Conservation (phyloP, 805 yeast genomes). For the Blastobotrys attinorum region DNA sequence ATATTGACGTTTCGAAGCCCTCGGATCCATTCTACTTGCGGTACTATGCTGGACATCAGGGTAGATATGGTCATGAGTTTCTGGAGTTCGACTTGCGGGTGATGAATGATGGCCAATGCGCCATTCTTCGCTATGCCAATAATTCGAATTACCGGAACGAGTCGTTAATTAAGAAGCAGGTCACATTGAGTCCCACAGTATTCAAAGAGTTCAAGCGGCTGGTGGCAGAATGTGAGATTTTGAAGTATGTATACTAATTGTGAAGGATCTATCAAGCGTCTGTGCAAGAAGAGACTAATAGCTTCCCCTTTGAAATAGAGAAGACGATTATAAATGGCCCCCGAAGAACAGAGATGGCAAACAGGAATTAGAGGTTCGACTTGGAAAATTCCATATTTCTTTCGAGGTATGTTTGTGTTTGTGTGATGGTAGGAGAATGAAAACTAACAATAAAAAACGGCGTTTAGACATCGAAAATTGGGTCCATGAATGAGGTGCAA, state of each 20-base stretch:
- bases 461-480: conserved; percentile 31
- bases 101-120: conserved; percentile 26
- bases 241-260: conserved; percentile 20
- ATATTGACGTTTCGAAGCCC: no score
- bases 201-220: conserved; percentile 30
- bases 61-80: conserved; percentile 40
- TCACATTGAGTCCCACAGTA: conserved; percentile 30
- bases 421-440: neutral
- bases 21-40: conserved; percentile 34
- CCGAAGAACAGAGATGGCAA: conserved; percentile 33
- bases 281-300: neutral
- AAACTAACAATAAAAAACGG: neutral
- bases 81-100: conserved; percentile 32
- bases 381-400: conserved; percentile 29
- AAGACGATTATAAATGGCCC: conserved; percentile 38
- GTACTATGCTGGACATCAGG: conserved; percentile 39
- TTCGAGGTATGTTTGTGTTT: conserved; percentile 27
- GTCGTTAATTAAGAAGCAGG: conserved; percentile 33
- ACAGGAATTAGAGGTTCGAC: conserved; percentile 35
- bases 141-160: conserved; percentile 40
- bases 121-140: conserved; percentile 35
- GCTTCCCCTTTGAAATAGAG: conserved; percentile 16
- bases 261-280: neutral
- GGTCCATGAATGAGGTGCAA: conserved; percentile 35
- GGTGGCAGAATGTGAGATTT: conserved; percentile 33